Evolutionary conservation across 345 rosid genomes (phyloP), one percentile per base, ranked within the genome.

Genomic region (Rubroshorea leprosula): DNA sequence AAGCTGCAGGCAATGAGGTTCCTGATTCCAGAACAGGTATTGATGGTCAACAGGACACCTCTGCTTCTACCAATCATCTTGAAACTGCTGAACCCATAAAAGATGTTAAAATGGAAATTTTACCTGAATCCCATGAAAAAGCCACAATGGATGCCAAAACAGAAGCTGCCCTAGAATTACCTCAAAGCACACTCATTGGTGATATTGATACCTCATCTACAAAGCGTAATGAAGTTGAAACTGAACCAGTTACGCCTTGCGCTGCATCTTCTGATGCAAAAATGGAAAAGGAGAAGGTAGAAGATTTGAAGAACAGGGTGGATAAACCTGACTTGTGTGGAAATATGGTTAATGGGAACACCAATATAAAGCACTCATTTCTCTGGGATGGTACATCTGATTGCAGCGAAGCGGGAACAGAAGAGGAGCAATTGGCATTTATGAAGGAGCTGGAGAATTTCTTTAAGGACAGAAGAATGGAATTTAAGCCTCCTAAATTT

Each of bases 401-500:
- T 52, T 85, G 87, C 22, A 71, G 68, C 70, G 86, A 74, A 54
- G 78, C 91, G 0, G 91, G 91, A 39, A 79, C 86, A 0, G 86
- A 82, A 60, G 88, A 82, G 51, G 88, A 82, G 54, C 92, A 80
- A 66, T 67, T 58, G 6, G 72, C 66, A 27, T 85, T 85, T 74
- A 67, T 76, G 78, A 73, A 67, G 72, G 83, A 80, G 59, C 79
- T 85, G 59, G 82, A 80, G 60, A 73, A 15, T 52, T 85, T 80
- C 71, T 85, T 76, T 58, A 76, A 70, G 53, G 88, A 80, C 54
- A 82, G 63, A 60, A 60, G 68, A 58, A 64, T 78, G 78, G 92
- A 82, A 54, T 85, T 85, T 76, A 85, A 78, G 68, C 82, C 88
- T 60, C 92, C 88, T 6, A 85, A 80, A 69, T 85, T 85, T 71